A percentile compares a stretch with the other conserved stretches of the same genome.
Conservation (phyloP, 202 grass and related monocot species). For the Zizania palustris region DNA sequence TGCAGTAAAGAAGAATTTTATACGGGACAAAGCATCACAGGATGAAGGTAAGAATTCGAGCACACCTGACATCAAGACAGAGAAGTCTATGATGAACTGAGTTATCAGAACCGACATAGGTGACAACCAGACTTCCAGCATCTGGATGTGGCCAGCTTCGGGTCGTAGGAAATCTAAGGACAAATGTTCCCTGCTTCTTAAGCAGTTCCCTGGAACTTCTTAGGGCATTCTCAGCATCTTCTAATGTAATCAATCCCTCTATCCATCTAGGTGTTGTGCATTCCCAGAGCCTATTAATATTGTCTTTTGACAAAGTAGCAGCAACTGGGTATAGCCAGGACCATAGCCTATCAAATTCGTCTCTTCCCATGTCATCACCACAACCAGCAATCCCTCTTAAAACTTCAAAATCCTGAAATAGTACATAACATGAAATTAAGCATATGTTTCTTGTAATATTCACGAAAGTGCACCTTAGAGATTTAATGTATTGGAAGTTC, state of each 20-base stretch:
- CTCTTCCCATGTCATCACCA: constrained; percentile 64
- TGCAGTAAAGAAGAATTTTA: not conserved
- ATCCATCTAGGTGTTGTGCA: constrained; percentile 73
- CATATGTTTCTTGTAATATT: constrained; percentile 21
- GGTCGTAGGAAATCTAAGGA: constrained; percentile 83
- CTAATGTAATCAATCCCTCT: constrained; percentile 79
- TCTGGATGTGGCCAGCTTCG: constrained; percentile 96
- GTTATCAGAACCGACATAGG: constrained; percentile 65
- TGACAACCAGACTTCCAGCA: constrained; percentile 76
- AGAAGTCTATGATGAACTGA: constrained; percentile 75
- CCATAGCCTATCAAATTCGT: constrained; percentile 89
- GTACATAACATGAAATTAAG: constrained; percentile 10
- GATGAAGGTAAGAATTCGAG: constrained; percentile 2
- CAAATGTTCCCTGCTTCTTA: constrained; percentile 66
- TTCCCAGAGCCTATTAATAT: constrained; percentile 73
- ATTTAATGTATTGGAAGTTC: not conserved
- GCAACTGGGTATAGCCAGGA: constrained; percentile 94
- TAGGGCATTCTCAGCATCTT: constrained; percentile 73
- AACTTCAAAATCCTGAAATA: constrained; percentile 70
- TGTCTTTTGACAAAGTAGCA: constrained; percentile 64
- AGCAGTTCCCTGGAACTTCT: constrained; percentile 49
- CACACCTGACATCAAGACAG: constrained; percentile 65
- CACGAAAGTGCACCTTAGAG: not conserved
- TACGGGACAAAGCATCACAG: not conserved
- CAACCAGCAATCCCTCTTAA: constrained; percentile 72